Base-by-base conservation (phyloP, 2,329 filamentous ascomycete genomes). In the Pezicula neosporulosa region DNA sequence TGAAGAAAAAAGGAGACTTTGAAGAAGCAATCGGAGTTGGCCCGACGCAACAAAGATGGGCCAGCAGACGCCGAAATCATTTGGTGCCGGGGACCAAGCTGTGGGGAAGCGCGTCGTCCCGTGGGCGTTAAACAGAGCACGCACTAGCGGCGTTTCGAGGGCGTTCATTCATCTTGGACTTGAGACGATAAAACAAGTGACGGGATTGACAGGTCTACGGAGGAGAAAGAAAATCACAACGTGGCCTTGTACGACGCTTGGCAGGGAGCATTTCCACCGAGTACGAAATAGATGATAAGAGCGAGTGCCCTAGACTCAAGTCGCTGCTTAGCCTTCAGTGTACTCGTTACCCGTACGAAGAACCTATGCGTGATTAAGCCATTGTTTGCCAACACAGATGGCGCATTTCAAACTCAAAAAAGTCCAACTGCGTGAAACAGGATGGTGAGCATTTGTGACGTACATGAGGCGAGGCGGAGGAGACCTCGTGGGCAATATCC, bases 91-190 rank as follows among this genome's bases (percentile, higher is more conserved):
- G n/a, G 21, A 33, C 30, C 42, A 44, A 24, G 19, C 19, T 44
- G 42, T 44, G 42, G 42, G 42, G 42, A 27, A 44, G 27, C 21
- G 42, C 19, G 19, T 27, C 27, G 24, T 16, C 42, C 42, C 9
- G 28, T 21, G 35, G 10, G 13, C 15, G 47, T 33, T 48, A 36
- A 37, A 35, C 24, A 27, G 37, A 42, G 37, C n/a, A 18, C 28
- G 47, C 47, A 48, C 43, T 48, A 48, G 36, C 38, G 47, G 37
- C 28, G 37, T 41, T 18, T 42, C 36, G 36, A 27, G 19, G 36
- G 12, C 42, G 7, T 27, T 16, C 24, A 28, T 44, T 44, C 28
- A 27, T 16, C 42, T 7, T 6, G 12, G 27, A 21, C n/a, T 39
- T 39, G 19, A 16, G 24, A 16, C n/a, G 24, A 27, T 44, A 21